Evolutionary conservation across 345 rosid species (phyloP), one percentile per base, ranked within the genome.

Genomic region (Brassica juncea): DNA sequence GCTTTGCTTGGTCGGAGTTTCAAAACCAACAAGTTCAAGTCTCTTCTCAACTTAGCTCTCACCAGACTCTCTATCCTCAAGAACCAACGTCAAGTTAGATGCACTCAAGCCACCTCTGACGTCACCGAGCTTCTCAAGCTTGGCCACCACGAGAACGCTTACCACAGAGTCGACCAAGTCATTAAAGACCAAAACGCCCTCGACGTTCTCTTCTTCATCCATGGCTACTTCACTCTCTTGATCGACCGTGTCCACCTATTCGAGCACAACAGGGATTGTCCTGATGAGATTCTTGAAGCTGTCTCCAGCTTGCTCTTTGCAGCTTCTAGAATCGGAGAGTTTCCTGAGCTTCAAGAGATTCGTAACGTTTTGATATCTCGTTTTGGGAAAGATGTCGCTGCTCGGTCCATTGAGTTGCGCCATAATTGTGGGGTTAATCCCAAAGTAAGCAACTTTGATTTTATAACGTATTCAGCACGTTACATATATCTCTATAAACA

Each of bases 301-400:
- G 79, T 89, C 16, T 87, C 97, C 2, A 84, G 89, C 30, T 85
- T 95, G 88, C 77, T 89, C 37, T 93, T 78, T 55, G 94, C 91
- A 1, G 89, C 99, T 30, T 86, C 94, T 0, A 88, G 98, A 66
- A 88, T 94, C 8, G 97, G 99, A 0, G 99, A 95, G 1, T 90
- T 93, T 71, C 98, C 98, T 5, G 98, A 95, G 87, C 91, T 95
- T 80, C 90, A 82, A 76, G 93, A 95, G 82, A 84, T 95, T 79
- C 97, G 98, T 27, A 81, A 70, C 0, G 77, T 85, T 64, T 79
- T 93, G 75, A 68, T 85, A 6, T 85, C 98, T 54, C 90, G 86
- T 44, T 93, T 86, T 62, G 97, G 99, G 25, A 91, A 87, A 73
- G 98, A 91, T 67, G 85, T 95, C 8, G 96, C 87, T 0, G 94